A percentile compares a stretch with the other conserved stretches of the same genome.
phyloP scores from a whole-genome alignment of 2,329 filamentous ascomycete genomes.

The Beauveria sp. region DNA sequence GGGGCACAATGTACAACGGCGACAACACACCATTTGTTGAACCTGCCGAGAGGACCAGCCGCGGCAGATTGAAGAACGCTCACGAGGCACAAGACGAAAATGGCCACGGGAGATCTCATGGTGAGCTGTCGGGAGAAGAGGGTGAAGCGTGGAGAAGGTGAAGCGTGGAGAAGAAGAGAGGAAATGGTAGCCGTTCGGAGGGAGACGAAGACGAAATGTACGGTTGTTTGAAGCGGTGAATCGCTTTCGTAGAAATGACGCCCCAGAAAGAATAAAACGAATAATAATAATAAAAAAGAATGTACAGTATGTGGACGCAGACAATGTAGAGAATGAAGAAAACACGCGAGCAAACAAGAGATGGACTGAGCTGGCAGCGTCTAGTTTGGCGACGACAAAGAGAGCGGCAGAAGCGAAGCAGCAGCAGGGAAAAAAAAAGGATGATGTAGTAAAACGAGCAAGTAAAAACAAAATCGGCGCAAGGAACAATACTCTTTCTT shows the following conservation, averaged over 20 bases:
- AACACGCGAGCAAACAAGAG: too few relatives aligned
- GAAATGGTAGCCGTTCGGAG: not conserved
- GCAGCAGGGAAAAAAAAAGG: not conserved
- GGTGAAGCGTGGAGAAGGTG: not conserved
- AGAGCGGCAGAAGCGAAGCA: not conserved
- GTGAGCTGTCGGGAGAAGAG: not conserved
- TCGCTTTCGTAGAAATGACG: too few relatives aligned
- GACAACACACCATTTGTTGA: slow-evolving; percentile 20
- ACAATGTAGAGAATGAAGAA: too few relatives aligned
- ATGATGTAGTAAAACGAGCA: slow-evolving; percentile 12
- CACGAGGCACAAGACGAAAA: slow-evolving; percentile 21
- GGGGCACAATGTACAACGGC: not conserved
- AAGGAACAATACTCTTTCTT: not conserved
- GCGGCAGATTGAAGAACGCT: slow-evolving; percentile 21
- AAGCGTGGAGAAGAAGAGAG: not conserved
- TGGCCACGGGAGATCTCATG: slow-evolving; percentile 17
- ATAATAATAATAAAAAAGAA: too few relatives aligned
- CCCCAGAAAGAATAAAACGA: too few relatives aligned
- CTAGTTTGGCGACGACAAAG: too few relatives aligned
- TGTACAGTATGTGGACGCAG: too few relatives aligned
- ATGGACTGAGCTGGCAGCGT: too few relatives aligned
- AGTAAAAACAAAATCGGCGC: not conserved
- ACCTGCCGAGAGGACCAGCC: slow-evolving; percentile 30
- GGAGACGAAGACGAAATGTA: too few relatives aligned
- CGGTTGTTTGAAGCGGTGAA: not conserved